Conservation (phyloP, 495 filamentous ascomycete species). For the Rusavskia elegans region DNA sequence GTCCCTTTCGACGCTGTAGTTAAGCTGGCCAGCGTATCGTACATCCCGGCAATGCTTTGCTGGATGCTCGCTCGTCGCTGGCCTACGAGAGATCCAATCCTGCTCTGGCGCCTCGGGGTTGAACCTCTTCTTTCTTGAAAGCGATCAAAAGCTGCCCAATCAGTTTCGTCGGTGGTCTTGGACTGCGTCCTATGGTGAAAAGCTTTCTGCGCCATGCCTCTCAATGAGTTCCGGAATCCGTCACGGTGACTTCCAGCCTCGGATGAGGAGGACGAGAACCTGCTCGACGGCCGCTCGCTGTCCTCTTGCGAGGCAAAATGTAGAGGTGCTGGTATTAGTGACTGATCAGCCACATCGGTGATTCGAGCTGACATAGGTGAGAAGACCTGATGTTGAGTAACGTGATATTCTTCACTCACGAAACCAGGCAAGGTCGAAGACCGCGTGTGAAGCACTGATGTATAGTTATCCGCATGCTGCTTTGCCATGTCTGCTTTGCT, state of each 20-base stretch:
- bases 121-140: neutral
- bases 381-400: neutral
- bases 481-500: constrained; percentile 1
- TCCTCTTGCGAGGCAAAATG: constrained; percentile 1
- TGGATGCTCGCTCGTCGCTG: constrained; percentile 9
- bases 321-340: constrained; percentile 6
- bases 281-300: constrained; percentile 6
- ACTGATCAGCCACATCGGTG: constrained; percentile 7
- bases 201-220: constrained; percentile 4
- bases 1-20: constrained; percentile 14
- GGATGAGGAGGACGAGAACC: constrained; percentile 12
- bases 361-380: constrained; percentile 6
- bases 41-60: constrained; percentile 7
- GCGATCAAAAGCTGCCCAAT: neutral
- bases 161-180: neutral
- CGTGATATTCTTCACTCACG: neutral
- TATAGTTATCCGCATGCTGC: constrained; percentile 6
- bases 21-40: constrained; percentile 12
- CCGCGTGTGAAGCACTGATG: constrained; percentile 1
- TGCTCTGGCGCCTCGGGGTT: neutral
- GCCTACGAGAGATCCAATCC: neutral
- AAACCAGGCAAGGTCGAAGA: neutral
- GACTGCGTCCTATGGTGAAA: constrained; percentile 8
- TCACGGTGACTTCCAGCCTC: constrained; percentile 1
- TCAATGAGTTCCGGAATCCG: constrained; percentile 1